Percentiles rank a stretch among this genome's conserved stretches.
These are phyloP conservation scores for Podospora tetraspora DNA, from an alignment of 495 filamentous ascomycete genomes.

Conservation along the genomic window DNA sequence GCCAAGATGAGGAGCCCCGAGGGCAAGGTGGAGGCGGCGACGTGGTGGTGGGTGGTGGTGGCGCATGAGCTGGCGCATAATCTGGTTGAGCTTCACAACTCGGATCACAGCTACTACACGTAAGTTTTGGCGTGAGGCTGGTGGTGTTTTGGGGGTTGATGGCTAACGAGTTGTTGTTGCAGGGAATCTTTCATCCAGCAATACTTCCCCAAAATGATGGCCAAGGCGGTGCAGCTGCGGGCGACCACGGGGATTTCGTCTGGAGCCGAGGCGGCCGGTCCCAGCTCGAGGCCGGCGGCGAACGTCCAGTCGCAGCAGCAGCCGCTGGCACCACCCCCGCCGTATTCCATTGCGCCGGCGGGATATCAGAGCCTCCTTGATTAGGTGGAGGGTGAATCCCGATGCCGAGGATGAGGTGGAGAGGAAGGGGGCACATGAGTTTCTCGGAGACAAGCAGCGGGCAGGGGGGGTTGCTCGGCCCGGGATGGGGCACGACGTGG, in stretches of 20 bases:
- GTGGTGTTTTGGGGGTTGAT: not conserved
- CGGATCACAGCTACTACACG: conserved; percentile 84
- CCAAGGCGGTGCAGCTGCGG: conserved; percentile 23
- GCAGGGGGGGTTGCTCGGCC: not conserved
- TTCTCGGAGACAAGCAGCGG: not conserved
- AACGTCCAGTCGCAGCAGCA: not conserved
- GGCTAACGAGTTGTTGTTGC: conserved; percentile 1
- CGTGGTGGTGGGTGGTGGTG: conserved; percentile 89
- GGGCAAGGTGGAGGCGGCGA: conserved; percentile 58
- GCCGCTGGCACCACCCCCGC: conserved; percentile 18
- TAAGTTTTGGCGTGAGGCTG: conserved; percentile 35
- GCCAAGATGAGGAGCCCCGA: conserved; percentile 29
- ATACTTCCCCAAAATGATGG: conserved; percentile 47
- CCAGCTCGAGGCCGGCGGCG: not conserved
- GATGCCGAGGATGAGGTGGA: not conserved
- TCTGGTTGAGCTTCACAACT: conserved; percentile 69
- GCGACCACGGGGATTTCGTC: not conserved
- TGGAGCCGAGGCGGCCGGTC: not conserved
- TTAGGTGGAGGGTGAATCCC: not conserved
- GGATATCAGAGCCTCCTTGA: conserved; percentile 21
- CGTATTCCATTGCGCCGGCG: conserved; percentile 11
- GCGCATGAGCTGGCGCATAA: conserved; percentile 96
- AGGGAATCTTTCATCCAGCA: conserved; percentile 49
- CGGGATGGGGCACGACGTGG: not conserved
- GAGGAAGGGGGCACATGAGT: not conserved